A percentile compares a stretch with the other conserved stretches of the same genome.
Conservation (phyloP, 495 filamentous ascomycete species). For the Neurospora sp. region DNA sequence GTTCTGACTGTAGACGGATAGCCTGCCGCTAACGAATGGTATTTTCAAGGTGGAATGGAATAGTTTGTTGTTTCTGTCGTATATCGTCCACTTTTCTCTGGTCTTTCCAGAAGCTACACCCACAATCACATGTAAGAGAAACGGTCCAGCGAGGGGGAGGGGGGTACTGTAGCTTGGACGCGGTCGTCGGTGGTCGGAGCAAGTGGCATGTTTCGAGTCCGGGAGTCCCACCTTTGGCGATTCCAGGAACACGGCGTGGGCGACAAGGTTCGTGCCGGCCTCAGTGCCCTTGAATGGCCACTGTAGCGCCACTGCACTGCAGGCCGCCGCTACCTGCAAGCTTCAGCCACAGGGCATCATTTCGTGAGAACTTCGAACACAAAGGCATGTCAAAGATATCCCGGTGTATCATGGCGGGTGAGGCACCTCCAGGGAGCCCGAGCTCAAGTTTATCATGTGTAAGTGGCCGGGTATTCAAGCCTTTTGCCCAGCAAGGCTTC, state of each 20-base stretch:
- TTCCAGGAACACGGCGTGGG: neutral
- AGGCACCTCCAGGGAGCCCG: neutral
- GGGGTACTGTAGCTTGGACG: neutral
- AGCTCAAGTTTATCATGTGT: neutral
- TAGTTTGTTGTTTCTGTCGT: neutral
- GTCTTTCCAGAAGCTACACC: neutral
- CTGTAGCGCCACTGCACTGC: neutral
- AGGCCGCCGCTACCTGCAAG: neutral
- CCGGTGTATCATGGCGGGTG: neutral
- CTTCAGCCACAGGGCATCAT: neutral
- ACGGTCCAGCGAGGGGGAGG: neutral
- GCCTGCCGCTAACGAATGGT: neutral
- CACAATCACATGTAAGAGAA: neutral
- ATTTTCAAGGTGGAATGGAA: neutral
- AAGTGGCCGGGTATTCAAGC: neutral
- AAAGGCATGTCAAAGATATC: neutral
- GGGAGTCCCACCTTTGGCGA: neutral
- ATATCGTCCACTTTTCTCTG: neutral
- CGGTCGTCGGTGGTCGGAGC: neutral
- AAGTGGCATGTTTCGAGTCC: neutral
- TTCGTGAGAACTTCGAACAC: neutral
- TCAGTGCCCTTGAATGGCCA: neutral
- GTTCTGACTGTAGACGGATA: neutral
- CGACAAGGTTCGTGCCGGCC: neutral
- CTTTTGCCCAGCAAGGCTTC: neutral